These are phyloP conservation scores for Pseudogymnoascus sp. DNA, from an alignment of 2,329 filamentous ascomycete genomes.

Conservation along the genomic window DNA sequence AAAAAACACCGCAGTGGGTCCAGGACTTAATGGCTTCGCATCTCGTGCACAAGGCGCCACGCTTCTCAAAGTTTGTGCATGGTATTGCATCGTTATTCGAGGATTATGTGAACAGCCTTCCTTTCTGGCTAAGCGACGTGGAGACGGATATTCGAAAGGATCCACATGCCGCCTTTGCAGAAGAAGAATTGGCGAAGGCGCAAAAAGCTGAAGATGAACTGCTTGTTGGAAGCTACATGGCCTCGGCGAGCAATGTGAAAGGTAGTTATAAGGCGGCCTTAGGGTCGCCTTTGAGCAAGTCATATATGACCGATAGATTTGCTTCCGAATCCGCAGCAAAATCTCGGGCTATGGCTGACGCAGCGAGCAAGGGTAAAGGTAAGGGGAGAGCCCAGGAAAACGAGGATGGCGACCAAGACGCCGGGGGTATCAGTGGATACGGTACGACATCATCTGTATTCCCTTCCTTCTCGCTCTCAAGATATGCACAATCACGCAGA, in stretches of 20 bases:
- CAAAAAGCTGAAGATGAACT: slow-evolving; percentile 79
- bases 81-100: slow-evolving; percentile 89
- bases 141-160: slow-evolving; percentile 92
- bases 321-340: slow-evolving; percentile 35
- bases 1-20: slow-evolving; percentile 76
- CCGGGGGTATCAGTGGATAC: slow-evolving; percentile 36
- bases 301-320: slow-evolving; percentile 52
- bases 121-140: slow-evolving; percentile 90
- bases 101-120: slow-evolving; percentile 90
- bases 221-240: slow-evolving; percentile 81
- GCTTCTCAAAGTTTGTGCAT: slow-evolving; percentile 96
- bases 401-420: slow-evolving; percentile 30
- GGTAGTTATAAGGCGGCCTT: slow-evolving; percentile 52
- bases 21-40: slow-evolving; percentile 89
- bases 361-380: slow-evolving; percentile 23
- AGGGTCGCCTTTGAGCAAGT: slow-evolving; percentile 62
- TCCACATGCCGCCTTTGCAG: slow-evolving; percentile 81
- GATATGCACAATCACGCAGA: slow-evolving; percentile 57
- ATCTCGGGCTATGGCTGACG: slow-evolving; percentile 23
- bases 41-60: slow-evolving; percentile 78
- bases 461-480: slow-evolving; percentile 73
- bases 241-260: slow-evolving; percentile 34
- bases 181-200: slow-evolving; percentile 78
- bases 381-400: slow-evolving; percentile 15
- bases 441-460: slow-evolving; percentile 64